phyloP scores from a whole-genome alignment of 1,284 basidiomycete genomes.

The Dichomitus squalens region DNA sequence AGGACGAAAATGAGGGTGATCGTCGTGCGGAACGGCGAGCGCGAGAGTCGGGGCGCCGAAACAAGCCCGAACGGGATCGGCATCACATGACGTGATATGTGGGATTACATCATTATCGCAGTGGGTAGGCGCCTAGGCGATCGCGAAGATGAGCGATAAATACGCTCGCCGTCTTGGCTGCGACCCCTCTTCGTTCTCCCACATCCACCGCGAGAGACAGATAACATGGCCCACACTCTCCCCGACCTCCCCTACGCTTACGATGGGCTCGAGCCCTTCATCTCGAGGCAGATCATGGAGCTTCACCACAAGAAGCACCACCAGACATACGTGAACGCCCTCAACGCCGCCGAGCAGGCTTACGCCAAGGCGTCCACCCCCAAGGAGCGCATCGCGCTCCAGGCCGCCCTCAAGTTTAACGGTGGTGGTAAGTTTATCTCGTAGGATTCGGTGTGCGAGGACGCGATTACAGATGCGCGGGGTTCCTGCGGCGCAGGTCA shows the following conservation, averaged over 20 bases:
- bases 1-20: too few species aligned
- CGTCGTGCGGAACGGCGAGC: too few species aligned
- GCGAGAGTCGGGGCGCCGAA: too few species aligned
- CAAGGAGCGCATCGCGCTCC: slow-evolving; percentile 84
- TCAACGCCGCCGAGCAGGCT: slow-evolving; percentile 90
- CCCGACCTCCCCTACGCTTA: slow-evolving; percentile 91
- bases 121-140: slow-evolving; percentile 8
- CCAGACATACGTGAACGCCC: slow-evolving; percentile 88
- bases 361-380: slow-evolving; percentile 70
- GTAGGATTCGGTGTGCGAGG: neutral
- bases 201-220: slow-evolving; percentile 5
- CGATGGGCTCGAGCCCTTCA: slow-evolving; percentile 81
- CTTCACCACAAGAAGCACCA: slow-evolving; percentile 98
- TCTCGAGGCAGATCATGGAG: slow-evolving; percentile 85
- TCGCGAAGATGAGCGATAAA: slow-evolving; percentile 23
- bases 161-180: slow-evolving; percentile 8
- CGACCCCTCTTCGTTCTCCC: slow-evolving; percentile 6
- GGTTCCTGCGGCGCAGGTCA: slow-evolving; percentile 52
- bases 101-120: slow-evolving; percentile 22
- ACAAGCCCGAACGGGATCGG: neutral
- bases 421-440: slow-evolving; percentile 67
- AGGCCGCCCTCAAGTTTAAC: slow-evolving; percentile 89
- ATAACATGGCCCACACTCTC: slow-evolving; percentile 60
- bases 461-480: slow-evolving; percentile 4
- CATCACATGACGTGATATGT: slow-evolving; percentile 14